Percentiles rank a stretch among this genome's conserved stretches.
These are phyloP conservation scores for Penicillium brevicompactum DNA, from an alignment of 2,329 filamentous ascomycete genomes.

Conservation along the genomic window DNA sequence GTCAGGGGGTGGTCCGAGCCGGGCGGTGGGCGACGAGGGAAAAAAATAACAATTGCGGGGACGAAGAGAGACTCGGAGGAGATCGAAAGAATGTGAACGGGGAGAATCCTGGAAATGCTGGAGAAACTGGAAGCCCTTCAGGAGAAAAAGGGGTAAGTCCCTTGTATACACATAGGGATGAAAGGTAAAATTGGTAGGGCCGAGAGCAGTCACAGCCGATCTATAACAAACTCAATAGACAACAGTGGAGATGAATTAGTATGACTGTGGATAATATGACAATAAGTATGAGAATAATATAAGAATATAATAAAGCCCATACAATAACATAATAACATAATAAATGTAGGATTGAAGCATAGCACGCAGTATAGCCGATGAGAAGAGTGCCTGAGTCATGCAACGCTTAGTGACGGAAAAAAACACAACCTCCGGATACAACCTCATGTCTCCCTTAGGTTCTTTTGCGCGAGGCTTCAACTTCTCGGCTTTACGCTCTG, in stretches of 20 bases:
- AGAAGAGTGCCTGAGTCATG: background rate
- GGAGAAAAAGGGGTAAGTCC: background rate
- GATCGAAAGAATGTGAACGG: background rate
- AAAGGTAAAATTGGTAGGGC: background rate
- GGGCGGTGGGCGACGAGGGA: background rate
- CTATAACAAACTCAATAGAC: too few relatives aligned
- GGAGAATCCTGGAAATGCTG: too few relatives aligned
- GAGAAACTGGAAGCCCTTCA: too few relatives aligned
- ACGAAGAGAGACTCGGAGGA: background rate
- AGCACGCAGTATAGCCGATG: background rate
- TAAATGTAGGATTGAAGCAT: too few relatives aligned
- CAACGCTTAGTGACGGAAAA: slow-evolving; percentile 17
- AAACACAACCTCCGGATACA: background rate
- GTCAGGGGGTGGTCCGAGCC: background rate
- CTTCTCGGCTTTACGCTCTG: slow-evolving; percentile 1
- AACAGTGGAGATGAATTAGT: too few relatives aligned
- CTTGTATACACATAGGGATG: background rate
- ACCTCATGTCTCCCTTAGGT: slow-evolving; percentile 13
- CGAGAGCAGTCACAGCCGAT: too few relatives aligned
- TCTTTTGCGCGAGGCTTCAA: slow-evolving; percentile 3
- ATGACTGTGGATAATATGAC: too few relatives aligned
- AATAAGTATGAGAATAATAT: too few relatives aligned
- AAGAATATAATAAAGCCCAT: too few relatives aligned
- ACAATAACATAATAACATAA: too few relatives aligned
- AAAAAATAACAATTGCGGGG: background rate